These are phyloP conservation scores for Westerdykella ornata DNA, from an alignment of 2,329 filamentous ascomycete genomes.

Conservation along the genomic window DNA sequence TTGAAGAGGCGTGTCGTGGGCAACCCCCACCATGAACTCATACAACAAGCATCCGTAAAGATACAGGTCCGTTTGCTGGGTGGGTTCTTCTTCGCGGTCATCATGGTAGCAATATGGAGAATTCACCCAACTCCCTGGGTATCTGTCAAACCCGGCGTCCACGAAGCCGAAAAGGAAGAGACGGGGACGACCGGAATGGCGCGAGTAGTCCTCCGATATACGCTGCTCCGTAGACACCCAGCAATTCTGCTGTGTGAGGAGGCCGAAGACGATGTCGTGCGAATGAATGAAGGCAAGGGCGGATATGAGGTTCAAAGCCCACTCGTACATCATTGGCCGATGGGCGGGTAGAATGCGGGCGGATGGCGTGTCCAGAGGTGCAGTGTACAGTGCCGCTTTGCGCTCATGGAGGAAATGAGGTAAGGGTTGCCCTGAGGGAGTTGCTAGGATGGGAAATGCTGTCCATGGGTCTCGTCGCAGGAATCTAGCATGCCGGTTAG, in stretches of 20 bases:
- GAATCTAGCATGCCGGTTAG: neutral
- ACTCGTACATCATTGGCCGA: conserved; percentile 2
- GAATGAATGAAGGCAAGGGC: conserved; percentile 1
- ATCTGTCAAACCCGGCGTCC: conserved; percentile 3
- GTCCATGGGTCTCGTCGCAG: conserved; percentile 4
- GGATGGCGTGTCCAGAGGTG: conserved; percentile 1
- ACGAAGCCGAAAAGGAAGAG: conserved; percentile 3
- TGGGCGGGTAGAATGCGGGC: neutral
- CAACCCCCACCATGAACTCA: conserved; percentile 2
- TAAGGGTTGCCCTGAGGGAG: neutral
- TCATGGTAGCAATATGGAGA: neutral
- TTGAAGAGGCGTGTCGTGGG: too few relatives aligned
- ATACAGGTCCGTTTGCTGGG: conserved; percentile 3
- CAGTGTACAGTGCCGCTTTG: conserved; percentile 2
- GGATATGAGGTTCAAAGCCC: conserved; percentile 3
- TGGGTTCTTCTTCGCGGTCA: neutral
- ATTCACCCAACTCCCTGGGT: neutral
- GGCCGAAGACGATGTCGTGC: conserved; percentile 2
- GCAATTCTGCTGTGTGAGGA: neutral
- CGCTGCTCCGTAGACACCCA: conserved; percentile 2
- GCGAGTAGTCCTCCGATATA: neutral
- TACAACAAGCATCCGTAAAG: conserved; percentile 3
- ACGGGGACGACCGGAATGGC: too few relatives aligned
- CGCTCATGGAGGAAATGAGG: conserved; percentile 1
- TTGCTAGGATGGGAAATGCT: conserved; percentile 3